These are phyloP conservation scores for Pseudocercospora macadamiae DNA, from an alignment of 2,329 filamentous ascomycete genomes.

Conservation along the genomic window DNA sequence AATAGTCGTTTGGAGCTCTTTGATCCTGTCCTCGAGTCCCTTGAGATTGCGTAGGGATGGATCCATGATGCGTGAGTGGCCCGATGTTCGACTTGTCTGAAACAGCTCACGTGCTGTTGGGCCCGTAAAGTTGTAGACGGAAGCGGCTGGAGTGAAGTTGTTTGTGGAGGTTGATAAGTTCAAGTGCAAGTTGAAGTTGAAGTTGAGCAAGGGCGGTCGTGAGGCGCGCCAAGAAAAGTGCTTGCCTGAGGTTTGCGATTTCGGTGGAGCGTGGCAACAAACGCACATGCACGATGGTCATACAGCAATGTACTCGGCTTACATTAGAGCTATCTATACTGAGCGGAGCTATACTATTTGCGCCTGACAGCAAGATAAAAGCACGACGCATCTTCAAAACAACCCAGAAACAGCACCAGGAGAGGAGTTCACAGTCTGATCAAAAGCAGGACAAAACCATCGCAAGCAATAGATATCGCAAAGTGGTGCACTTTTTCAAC, in stretches of 20 bases:
- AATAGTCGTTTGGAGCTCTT: slow-evolving; percentile 44
- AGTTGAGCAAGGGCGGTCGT: not conserved
- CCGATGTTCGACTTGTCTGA: not conserved
- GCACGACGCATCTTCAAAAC: slow-evolving; percentile 8
- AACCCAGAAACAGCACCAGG: slow-evolving; percentile 7
- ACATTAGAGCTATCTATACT: not conserved
- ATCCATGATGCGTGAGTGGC: slow-evolving; percentile 39
- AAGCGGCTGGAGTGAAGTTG: no score
- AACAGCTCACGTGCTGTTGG: no score
- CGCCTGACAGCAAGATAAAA: slow-evolving; percentile 10
- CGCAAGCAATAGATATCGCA: slow-evolving; percentile 5
- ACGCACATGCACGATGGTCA: no score
- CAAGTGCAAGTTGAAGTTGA: not conserved
- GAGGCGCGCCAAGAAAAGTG: not conserved
- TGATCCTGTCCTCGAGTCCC: slow-evolving; percentile 45
- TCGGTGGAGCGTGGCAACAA: no score
- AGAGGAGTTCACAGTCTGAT: slow-evolving; percentile 20
- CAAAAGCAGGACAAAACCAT: slow-evolving; percentile 6
- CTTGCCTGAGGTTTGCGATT: not conserved
- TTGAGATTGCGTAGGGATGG: slow-evolving; percentile 46
- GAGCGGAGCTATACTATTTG: slow-evolving; percentile 10
- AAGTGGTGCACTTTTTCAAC: not conserved
- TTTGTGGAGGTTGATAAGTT: no score
- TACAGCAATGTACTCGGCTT: not conserved
- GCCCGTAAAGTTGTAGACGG: no score